These are phyloP conservation scores for Ogataea methylovora DNA, from an alignment of 805 yeast species.

Conservation along the genomic window DNA sequence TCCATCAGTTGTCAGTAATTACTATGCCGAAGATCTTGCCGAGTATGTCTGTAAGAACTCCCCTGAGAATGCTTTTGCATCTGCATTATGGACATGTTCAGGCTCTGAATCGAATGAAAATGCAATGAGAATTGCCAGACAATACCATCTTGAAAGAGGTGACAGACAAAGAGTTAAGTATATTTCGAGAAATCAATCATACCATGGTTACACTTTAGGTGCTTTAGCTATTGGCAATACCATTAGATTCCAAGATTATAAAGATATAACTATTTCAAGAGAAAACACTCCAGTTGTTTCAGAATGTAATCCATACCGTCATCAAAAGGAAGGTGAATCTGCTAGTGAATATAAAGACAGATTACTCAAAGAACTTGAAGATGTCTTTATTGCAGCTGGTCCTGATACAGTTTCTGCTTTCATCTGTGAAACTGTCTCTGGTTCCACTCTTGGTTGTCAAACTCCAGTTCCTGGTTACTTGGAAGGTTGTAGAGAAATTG, in stretches of 20 bases:
- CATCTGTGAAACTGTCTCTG: conserved; percentile 37
- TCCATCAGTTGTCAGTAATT: conserved; percentile 25
- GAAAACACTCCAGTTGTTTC: conserved; percentile 22
- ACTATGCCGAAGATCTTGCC: conserved; percentile 35
- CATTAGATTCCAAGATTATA: conserved; percentile 26
- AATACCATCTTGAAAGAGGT: conserved; percentile 36
- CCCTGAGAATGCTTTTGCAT: conserved; percentile 30
- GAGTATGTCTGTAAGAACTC: conserved; percentile 35
- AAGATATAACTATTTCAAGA: conserved; percentile 17
- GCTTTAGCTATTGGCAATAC: conserved; percentile 34
- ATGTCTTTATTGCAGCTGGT: conserved; percentile 29
- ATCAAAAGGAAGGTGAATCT: conserved; percentile 25
- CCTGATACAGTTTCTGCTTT: conserved; percentile 36
- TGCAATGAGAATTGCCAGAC: conserved; percentile 61
- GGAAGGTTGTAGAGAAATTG: conserved; percentile 35
- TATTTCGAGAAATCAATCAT: conserved; percentile 35
- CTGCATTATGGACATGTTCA: conserved; percentile 49
- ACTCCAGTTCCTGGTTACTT: conserved; percentile 38
- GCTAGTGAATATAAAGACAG: conserved; percentile 31
- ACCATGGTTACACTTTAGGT: conserved; percentile 44
- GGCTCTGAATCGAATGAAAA: conserved; percentile 83
- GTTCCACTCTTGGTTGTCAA: conserved; percentile 37
- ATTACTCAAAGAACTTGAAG: conserved; percentile 34
- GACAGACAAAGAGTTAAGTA: conserved; percentile 32
- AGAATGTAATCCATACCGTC: conserved; percentile 26